Evolutionary conservation across 2,329 filamentous ascomycete genomes (phyloP), one percentile per base, ranked within the genome.

Genomic region (Cordyceps cicadae): DNA sequence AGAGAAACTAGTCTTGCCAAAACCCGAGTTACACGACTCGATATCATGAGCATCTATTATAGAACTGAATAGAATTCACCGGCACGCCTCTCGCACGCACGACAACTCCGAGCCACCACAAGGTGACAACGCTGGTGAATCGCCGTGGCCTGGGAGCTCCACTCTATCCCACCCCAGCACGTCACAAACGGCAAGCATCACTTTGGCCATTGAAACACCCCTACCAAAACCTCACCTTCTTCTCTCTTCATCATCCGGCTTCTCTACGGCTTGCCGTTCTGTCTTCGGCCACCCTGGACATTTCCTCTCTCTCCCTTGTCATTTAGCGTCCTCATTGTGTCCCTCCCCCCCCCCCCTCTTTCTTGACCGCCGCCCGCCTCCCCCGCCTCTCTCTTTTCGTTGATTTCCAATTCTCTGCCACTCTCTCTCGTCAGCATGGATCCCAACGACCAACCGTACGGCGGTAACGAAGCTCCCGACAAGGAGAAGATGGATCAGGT

Each of bases 401-500:
- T 43, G 15, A 17, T n/a, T 34, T 48, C 14, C 61, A 50, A 61
- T 39, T 54, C 24, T 24, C 24, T 3, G 24, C 24, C 24, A 24
- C 4, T 24, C 24, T 24, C 24, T 3, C 24, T 60, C 54, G 54
- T 54, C 65, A 63, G 24, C 62, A 75, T 82, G 80, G 79, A 82
- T 65, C 74, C 78, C 15, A 76, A 76, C 70, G 74, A 78, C 62
- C 74, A 76, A 65, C 70, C 73, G 24, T 71, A 71, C 65, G 67
- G 70, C 49, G 72, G 72, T 66, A 74, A 74, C 54, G 82, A 84
- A 66, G 81, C 79, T 62, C 81, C 81, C 24, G 81, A 84, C 66
- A 78, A 79, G 68, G 80, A 83, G 69, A 82, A 80, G 69, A 84
- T 84, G 80, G 81, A 82, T 63, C 78, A 82, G 77, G 80, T 78